Percentiles rank a stretch among this genome's conserved stretches.
Evolutionary conservation across 805 yeast genomes (phyloP).

Genomic region (Grigorovia humatica): DNA sequence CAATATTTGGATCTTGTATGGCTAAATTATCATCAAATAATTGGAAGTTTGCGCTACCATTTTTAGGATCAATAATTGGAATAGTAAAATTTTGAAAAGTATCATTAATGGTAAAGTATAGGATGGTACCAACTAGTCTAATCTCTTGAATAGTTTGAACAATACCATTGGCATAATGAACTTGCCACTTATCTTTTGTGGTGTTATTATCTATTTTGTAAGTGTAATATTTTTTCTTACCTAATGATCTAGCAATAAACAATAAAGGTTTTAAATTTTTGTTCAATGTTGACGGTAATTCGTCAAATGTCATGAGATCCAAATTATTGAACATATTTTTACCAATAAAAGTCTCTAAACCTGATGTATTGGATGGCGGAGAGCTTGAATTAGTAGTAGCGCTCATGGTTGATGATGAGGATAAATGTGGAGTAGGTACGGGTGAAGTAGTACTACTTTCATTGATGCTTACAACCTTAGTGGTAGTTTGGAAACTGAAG

Average conservation of each 20-base stretch:
- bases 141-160: neutral
- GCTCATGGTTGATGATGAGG: neutral
- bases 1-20: slow-evolving; percentile 4
- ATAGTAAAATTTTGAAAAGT: neutral
- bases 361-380: neutral
- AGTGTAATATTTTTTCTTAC: slow-evolving; percentile 10
- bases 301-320: slow-evolving; percentile 4
- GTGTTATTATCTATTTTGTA: slow-evolving; percentile 1
- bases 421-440: neutral
- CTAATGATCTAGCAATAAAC: slow-evolving; percentile 10
- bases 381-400: neutral
- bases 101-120: neutral
- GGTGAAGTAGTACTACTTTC: slow-evolving; percentile 1
- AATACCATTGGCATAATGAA: neutral
- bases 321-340: neutral
- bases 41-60: neutral
- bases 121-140: slow-evolving; percentile 2
- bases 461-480: neutral
- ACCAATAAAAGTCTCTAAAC: neutral
- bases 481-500: neutral
- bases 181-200: neutral
- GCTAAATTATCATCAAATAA: neutral
- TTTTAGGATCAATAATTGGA: neutral
- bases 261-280: slow-evolving; percentile 9
- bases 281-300: slow-evolving; percentile 8